phyloP scores from a whole-genome alignment of 148 eudicot species.

The Diospyros lotus region DNA sequence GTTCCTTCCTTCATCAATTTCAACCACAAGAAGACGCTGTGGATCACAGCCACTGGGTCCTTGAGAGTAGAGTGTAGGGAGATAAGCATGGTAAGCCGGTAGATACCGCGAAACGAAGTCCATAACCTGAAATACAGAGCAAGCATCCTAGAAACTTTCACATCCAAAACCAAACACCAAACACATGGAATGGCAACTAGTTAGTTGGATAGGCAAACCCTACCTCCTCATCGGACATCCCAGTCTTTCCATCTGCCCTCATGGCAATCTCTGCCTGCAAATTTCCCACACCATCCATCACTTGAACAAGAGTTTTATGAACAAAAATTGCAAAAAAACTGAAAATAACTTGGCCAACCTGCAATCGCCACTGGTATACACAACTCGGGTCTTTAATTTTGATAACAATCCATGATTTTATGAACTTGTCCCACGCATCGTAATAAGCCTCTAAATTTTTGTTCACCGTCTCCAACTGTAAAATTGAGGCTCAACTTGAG shows the following conservation, averaged over 20 bases:
- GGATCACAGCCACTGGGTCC: slow-evolving; percentile 89
- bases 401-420: slow-evolving; percentile 85
- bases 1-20: slow-evolving; percentile 93
- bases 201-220: neutral
- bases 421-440: slow-evolving; percentile 87
- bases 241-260: slow-evolving; percentile 83
- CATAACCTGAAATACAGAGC: slow-evolving; percentile 45
- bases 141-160: neutral
- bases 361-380: slow-evolving; percentile 94
- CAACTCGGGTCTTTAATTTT: slow-evolving; percentile 84
- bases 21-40: slow-evolving; percentile 57
- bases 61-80: slow-evolving; percentile 82
- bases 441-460: slow-evolving; percentile 68
- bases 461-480: slow-evolving; percentile 76
- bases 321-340: neutral
- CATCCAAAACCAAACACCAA: neutral
- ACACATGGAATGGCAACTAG: neutral
- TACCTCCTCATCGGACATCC: slow-evolving; percentile 96
- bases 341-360: slow-evolving; percentile 37
- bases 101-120: slow-evolving; percentile 94
- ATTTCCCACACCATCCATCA: slow-evolving; percentile 2
- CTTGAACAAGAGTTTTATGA: neutral
- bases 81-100: slow-evolving; percentile 94
- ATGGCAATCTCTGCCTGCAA: slow-evolving; percentile 94
- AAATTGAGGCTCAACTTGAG: slow-evolving; percentile 13